A percentile compares a stretch with the other conserved stretches of the same genome.
Conservation (phyloP, 352 stramenopile species). For the Pythium plurisporium region DNA sequence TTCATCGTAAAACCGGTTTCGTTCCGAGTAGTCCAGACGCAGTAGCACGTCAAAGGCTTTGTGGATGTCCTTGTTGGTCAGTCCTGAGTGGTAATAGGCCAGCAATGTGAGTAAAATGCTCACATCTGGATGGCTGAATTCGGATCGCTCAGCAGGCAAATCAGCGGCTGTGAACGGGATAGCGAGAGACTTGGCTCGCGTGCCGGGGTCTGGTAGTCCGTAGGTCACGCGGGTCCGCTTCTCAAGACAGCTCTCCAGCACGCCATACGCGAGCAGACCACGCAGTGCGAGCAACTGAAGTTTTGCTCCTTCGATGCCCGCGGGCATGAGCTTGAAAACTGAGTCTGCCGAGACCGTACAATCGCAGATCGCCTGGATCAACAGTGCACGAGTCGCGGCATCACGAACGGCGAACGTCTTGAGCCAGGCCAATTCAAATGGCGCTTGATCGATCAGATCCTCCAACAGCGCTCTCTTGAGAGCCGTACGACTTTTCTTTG, state of each 20-base stretch:
- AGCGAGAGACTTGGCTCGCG: constrained; percentile 61
- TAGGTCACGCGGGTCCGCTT: constrained; percentile 81
- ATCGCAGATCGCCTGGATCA: not conserved
- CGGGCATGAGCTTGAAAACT: not conserved
- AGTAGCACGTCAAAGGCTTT: constrained; percentile 1
- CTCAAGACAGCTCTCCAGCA: constrained; percentile 77
- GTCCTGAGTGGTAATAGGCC: constrained; percentile 11
- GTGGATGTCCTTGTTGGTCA: not conserved
- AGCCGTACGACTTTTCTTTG: constrained; percentile 12
- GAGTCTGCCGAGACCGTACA: too few species aligned
- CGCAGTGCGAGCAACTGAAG: constrained; percentile 55
- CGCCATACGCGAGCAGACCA: constrained; percentile 65
- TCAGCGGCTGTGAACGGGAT: constrained; percentile 85
- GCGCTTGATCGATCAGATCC: constrained; percentile 51
- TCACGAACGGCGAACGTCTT: constrained; percentile 16
- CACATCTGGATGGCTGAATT: constrained; percentile 15
- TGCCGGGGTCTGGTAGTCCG: constrained; percentile 39
- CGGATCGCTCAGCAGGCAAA: constrained; percentile 12
- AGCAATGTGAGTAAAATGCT: constrained; percentile 13
- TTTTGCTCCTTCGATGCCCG: constrained; percentile 20
- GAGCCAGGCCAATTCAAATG: constrained; percentile 68
- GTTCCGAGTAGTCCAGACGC: constrained; percentile 6
- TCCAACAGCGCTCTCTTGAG: constrained; percentile 48
- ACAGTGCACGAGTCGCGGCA: constrained; percentile 28
- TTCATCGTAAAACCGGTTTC: constrained; percentile 43